Base-by-base conservation (phyloP, 176 grass and related monocot genomes). In the Aegilops speltoides region DNA sequence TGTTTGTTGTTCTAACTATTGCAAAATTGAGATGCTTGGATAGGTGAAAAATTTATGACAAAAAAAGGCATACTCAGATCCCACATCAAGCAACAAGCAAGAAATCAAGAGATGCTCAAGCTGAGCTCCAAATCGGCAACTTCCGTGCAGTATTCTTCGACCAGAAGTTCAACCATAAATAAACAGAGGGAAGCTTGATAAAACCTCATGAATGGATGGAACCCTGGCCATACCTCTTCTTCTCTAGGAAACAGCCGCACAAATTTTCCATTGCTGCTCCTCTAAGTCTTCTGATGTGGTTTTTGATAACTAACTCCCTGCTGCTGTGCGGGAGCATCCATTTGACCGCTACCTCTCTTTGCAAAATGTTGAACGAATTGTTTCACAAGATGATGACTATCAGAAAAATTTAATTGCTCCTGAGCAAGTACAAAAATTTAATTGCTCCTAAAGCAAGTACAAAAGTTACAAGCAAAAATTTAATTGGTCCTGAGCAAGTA, bases 391-490 rank as follows among this genome's bases (percentile, higher is more conserved):
- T 77, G 96, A 98, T 82, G 93, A 93, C 50, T 98, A 98, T 87
- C 96, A 95, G 61, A 93, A 93, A 93, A 93, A 94, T 70, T 86
- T 98, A 84, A 92, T 98, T 88, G 96, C 96, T 92, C 96, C 96
- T 66, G 96, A 98, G 81, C 96, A 98, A n/a, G n/a, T n/a, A n/a
- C n/a, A 93, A 93, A 93, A 93, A 94, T 70, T 86, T 98, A 84
- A 92, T 98, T 88, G 96, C 96, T 92, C 96, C 96, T 66, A 93
- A 98, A n/a, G 81, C 96, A 98, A n/a, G n/a, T n/a, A n/a, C n/a
- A n/a, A n/a, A n/a, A n/a, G n/a, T n/a, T n/a, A n/a, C n/a, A n/a
- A n/a, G n/a, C n/a, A 93, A 93, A 93, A 93, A 94, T 70, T 86
- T 98, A 84, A 92, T 98, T 88, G 96, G 93, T 92, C 96, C 96